Conservation (phyloP, 1,284 basidiomycete species). For the Microbotryum lychnidis-dioicae region DNA sequence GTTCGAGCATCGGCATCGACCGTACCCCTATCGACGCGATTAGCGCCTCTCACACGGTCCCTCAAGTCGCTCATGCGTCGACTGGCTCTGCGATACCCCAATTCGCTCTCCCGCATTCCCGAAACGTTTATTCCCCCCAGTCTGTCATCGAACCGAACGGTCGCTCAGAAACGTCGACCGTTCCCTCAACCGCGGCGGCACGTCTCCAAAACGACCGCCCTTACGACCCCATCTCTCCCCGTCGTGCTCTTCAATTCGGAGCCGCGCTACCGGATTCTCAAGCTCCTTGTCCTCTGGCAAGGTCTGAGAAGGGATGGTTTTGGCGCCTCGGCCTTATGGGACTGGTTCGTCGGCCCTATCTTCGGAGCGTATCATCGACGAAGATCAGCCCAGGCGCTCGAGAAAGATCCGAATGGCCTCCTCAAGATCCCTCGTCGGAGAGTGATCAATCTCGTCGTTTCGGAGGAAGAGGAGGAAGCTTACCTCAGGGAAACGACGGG, state of each 20-base stretch:
- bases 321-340: background rate
- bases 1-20: background rate
- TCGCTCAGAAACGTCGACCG: no score
- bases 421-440: no score
- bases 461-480: background rate
- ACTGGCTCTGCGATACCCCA: background rate
- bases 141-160: background rate
- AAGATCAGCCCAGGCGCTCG: background rate
- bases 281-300: background rate
- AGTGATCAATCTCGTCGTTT: background rate
- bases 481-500: background rate
- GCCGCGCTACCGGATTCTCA: background rate
- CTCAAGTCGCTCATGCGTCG: background rate
- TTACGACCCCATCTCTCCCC: background rate
- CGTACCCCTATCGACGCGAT: background rate
- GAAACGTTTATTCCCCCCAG: background rate
- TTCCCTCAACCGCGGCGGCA: conserved; percentile 1
- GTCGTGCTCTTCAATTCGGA: background rate
- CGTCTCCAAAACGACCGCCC: background rate
- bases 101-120: background rate
- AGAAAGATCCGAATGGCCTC: background rate
- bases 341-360: background rate
- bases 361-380: background rate
- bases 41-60: background rate
- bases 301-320: background rate